Evolutionary conservation across 2,329 filamentous ascomycete species (phyloP).

Genomic region (Fusarium sp.): DNA sequence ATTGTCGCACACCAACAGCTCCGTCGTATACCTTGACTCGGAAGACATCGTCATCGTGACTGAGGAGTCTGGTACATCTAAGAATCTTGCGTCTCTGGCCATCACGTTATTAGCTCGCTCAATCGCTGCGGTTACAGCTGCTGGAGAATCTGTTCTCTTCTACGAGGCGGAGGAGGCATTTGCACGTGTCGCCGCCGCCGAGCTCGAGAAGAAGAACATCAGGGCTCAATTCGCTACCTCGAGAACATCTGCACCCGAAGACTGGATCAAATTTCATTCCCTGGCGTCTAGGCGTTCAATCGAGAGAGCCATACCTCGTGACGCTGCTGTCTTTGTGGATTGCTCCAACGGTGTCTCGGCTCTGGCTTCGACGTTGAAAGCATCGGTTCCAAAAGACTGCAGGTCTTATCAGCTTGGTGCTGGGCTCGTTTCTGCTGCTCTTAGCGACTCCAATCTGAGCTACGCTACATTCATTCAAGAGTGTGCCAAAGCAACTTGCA

Average conservation of each 20-base stretch:
- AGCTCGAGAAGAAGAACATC: background rate
- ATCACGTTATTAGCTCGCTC: background rate
- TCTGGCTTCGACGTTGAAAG: background rate
- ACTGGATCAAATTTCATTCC: background rate
- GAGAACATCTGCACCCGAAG: background rate
- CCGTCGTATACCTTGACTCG: background rate
- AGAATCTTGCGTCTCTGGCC: background rate
- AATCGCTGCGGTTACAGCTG: background rate
- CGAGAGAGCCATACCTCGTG: background rate
- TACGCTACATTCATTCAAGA: background rate
- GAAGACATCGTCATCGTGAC: background rate
- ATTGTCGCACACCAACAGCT: background rate
- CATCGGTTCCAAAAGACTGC: background rate
- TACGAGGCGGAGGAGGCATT: background rate
- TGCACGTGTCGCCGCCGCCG: background rate
- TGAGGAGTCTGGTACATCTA: background rate
- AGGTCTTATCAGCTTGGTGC: background rate
- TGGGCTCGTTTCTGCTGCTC: background rate
- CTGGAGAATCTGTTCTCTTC: background rate
- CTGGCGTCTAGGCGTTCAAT: background rate
- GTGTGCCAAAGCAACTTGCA: too few species aligned
- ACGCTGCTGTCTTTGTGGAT: background rate
- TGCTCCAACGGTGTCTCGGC: background rate
- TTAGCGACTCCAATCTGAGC: background rate
- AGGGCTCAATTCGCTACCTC: background rate